Evolutionary conservation across 352 stramenopile genomes (phyloP).

Genomic region (Phytophthora agathidicida): DNA sequence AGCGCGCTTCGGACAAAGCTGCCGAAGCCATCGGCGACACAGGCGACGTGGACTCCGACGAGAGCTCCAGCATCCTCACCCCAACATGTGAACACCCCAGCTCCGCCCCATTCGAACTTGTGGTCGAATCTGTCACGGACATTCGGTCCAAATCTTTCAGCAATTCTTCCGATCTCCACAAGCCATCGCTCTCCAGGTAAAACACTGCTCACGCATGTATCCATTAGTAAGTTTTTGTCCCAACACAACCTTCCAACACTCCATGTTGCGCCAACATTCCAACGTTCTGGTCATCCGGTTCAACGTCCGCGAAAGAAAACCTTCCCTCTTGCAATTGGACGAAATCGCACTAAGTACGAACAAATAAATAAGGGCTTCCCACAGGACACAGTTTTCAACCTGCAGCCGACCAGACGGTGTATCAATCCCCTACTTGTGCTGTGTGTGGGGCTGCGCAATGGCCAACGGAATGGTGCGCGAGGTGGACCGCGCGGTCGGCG

Average conservation of each 20-base stretch:
- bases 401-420: neutral
- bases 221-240: slow-evolving; percentile 6
- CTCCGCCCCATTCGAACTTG: slow-evolving; percentile 49
- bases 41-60: slow-evolving; percentile 27
- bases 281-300: neutral
- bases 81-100: slow-evolving; percentile 34
- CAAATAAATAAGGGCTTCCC: slow-evolving; percentile 32
- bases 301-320: slow-evolving; percentile 15
- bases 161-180: slow-evolving; percentile 11
- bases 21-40: slow-evolving; percentile 16
- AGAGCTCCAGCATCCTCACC: slow-evolving; percentile 34
- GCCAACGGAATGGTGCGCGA: slow-evolving; percentile 70
- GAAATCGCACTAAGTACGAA: slow-evolving; percentile 27
- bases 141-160: slow-evolving; percentile 19
- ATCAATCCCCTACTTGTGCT: neutral
- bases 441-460: slow-evolving; percentile 31
- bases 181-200: slow-evolving; percentile 22
- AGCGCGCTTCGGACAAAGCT: slow-evolving; percentile 36
- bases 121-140: slow-evolving; percentile 37
- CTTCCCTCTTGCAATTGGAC: slow-evolving; percentile 10
- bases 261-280: neutral
- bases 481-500: slow-evolving; percentile 80
- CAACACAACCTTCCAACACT: too few species aligned
- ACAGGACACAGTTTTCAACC: slow-evolving; percentile 33
- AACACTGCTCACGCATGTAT: slow-evolving; percentile 2